Base-by-base conservation (phyloP, 2,329 filamentous ascomycete genomes). In the Orbilia javanica region DNA sequence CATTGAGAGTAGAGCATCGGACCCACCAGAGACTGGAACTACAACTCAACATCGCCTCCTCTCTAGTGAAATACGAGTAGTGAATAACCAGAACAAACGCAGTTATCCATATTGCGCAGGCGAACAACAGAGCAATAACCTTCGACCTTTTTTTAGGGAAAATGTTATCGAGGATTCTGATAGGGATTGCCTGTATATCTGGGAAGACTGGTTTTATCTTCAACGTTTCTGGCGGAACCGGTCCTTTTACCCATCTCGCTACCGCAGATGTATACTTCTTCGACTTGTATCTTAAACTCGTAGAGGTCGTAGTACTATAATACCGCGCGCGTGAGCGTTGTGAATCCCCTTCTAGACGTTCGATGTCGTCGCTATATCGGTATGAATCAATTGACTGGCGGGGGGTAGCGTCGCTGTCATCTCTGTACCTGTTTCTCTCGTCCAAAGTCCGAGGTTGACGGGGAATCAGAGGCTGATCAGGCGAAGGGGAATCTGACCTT, bases 61-160 rank as follows among this genome's bases (percentile, higher is more conserved):
- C n/a, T 85, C 88, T 90, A 13, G 87, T 85, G 50, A 86, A 81
- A 3, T 88, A 87, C 66, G 91, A 91, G 75, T 88, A 86, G 81
- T 90, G 88, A 84, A 92, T 87, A 25, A 95, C 88, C 48, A 93
- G 83, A 22, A 88, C 87, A 83, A 94, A 95, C 0, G 88, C 87
- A 62, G 92, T 82, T 15, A 93, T 84, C 93, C 92, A 96, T 63
- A 88, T 83, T 31, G 88, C 86, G 60, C 92, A 88, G 79, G 90
- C 91, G 39, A 86, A 84, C 50, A 89, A 83, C 62, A 92, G 85
- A 92, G 85, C 81, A 85, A 85, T n/a, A 88, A 82, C 22, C 68
- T 74, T 79, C 55, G 80, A 48, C 15, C 65, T 25, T 50, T 79
- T 74, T 57, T 31, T 42, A 48, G 68, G 20, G 63, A 74, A 84